Base-by-base conservation (phyloP, 495 filamentous ascomycete species). In the Daldinia grandis region DNA sequence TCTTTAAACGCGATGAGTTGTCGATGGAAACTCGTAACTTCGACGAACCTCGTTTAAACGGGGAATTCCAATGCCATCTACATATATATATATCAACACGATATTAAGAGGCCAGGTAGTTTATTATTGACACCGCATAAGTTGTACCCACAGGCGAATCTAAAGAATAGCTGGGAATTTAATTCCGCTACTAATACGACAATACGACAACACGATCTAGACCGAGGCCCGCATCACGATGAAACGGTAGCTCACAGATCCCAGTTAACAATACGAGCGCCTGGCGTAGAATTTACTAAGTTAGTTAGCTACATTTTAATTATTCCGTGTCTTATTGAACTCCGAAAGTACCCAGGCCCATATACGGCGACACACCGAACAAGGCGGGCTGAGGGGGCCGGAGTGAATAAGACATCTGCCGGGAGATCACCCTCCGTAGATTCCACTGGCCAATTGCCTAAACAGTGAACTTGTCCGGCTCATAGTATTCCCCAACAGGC, bases 381-480 rank as follows among this genome's bases (percentile, higher is more conserved):
- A 44, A 37, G 42, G 5, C 24, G 38, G 17, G 25, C 15, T 49
- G 64, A 49, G 50, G 38, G 63, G 40, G 5, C 49, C 31, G 42
- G 30, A 47, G 42, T 44, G 33, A 31, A 61, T n/a, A 50, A 27
- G 59, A 66, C 33, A 64, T 38, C 57, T 63, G 4, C 50, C 64
- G 64, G 69, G 49, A 60, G 2, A 61, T 64, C 60, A 55, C 5
- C 59, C 53, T 68, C 69, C 69, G 69, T n/a, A 57, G 28, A 58
- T 57, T 56, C 59, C 5, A 54, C 15, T 15, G n/a, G 27, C 17
- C 49, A 64, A 64, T 72, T 72, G 64, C 63, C 69, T 68, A 72
- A 72, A 72, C 37, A 25, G 53, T 61, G 6, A 51, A 42, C 21
- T 35, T 64, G 14, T 3, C 24, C 12, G 31, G 21, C 21, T 31